Conservation (phyloP, 1,139 yeast genomes). For the Pichia sp. region DNA sequence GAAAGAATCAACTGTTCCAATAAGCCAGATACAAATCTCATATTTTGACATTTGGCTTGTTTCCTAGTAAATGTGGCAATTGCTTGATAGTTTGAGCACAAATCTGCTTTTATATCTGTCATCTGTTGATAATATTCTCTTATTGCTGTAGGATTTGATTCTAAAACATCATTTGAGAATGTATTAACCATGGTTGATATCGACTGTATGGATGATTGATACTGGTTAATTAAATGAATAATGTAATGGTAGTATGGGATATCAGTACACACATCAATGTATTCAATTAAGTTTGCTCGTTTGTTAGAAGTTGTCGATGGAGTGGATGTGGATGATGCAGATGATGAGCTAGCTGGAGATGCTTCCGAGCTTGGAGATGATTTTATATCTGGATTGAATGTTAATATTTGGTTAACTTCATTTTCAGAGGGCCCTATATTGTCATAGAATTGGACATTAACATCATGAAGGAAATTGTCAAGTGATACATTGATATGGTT, state of each 20-base stretch:
- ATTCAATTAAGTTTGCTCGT: constrained; percentile 22
- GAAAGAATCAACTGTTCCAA: constrained; percentile 28
- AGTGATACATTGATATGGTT: constrained; percentile 28
- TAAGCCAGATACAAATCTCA: constrained; percentile 27
- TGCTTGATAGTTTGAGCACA: constrained; percentile 31
- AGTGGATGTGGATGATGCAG: constrained; percentile 12
- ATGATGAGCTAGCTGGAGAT: constrained; percentile 5
- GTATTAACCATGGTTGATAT: constrained; percentile 28
- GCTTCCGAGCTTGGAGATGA: constrained; percentile 6
- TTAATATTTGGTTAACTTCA: constrained; percentile 18
- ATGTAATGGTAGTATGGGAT: constrained; percentile 30
- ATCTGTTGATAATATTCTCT: constrained; percentile 30
- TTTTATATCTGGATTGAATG: constrained; percentile 4
- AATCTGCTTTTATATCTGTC: constrained; percentile 23
- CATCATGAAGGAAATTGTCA: constrained; percentile 28
- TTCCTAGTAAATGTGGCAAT: constrained; percentile 31
- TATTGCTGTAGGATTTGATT: constrained; percentile 31
- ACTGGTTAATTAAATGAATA: constrained; percentile 30
- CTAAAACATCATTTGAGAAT: constrained; percentile 28
- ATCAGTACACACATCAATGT: constrained; percentile 28
- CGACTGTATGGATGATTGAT: constrained; percentile 26
- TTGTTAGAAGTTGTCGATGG: background rate
- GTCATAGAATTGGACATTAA: constrained; percentile 31
- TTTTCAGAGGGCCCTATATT: constrained; percentile 30
- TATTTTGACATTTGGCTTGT: constrained; percentile 30